Base-by-base conservation (phyloP, 2,329 filamentous ascomycete species). In the Capronia epimyces region DNA sequence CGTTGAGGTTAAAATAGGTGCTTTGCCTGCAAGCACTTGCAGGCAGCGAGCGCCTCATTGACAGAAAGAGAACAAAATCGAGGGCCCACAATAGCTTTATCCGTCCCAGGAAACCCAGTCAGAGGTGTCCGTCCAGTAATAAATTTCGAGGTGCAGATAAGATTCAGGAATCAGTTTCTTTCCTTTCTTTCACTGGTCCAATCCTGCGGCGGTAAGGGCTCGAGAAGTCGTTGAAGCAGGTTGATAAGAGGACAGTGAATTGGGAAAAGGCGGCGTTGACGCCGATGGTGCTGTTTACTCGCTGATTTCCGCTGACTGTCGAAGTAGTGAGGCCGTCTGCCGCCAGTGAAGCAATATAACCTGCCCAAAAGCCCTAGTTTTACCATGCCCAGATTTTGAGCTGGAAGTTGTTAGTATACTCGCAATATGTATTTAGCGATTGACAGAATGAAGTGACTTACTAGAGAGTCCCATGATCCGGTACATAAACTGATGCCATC, bases 401-500 rank as follows among this genome's bases (percentile, higher is more conserved):
- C 87, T 90, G 58, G 54, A 65, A 53, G 66, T 5, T 15, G 25
- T 56, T 71, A 67, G 34, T 15, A 18, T 18, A 13, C 18, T 20
- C 15, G 3, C 6, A 3, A 9, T 8, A 1, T 7, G 20, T 3
- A 18, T 29, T 18, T 16, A 20, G 41, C 15, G 3, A 39, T 34
- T 32, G 45, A 22, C 20, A 37, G 29, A 29, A 48, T 42, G 40
- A n/a, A 31, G 22, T 21, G 12, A 80, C 89, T 75, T 81, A 97
- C 93, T 78, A 95, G 80, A 65, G 93, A 96, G 75, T 98, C 93
- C 93, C 93, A 98, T 62, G 93, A 98, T 71, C 93, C 93, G 66
- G 93, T 98, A 81, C 93, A 97, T 75, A 98, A 79, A 77, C 91
- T 97, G 76, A 97, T 95, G 58, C 91, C 93, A 68, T 98, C 93